Percentiles rank a stretch among this genome's conserved stretches.
These are phyloP conservation scores for Chaetomium fimeti DNA, from an alignment of 495 filamentous ascomycete genomes.

Conservation along the genomic window DNA sequence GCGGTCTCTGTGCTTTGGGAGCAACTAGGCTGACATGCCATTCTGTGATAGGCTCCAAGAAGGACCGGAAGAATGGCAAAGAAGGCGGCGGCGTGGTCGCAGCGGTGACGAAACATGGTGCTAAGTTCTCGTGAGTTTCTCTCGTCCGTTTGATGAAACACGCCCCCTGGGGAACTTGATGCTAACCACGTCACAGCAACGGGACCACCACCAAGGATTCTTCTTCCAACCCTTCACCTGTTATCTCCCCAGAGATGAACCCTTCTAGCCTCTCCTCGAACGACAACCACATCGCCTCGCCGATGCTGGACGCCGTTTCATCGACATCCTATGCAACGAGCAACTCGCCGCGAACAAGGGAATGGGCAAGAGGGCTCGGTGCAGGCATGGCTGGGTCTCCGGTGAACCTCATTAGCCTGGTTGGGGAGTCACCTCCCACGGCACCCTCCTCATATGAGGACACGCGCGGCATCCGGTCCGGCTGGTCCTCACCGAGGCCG, in stretches of 20 bases:
- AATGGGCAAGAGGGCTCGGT: slow-evolving; percentile 51
- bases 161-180: slow-evolving; percentile 10
- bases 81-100: slow-evolving; percentile 51
- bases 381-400: slow-evolving; percentile 54
- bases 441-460: slow-evolving; percentile 57
- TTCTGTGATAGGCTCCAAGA: slow-evolving; percentile 43
- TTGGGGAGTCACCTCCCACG: slow-evolving; percentile 55
- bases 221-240: slow-evolving; percentile 44
- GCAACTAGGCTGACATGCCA: slow-evolving; percentile 20
- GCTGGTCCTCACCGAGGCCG: slow-evolving; percentile 45
- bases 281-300: slow-evolving; percentile 42
- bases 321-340: slow-evolving; percentile 48
- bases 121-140: slow-evolving; percentile 51
- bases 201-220: slow-evolving; percentile 38
- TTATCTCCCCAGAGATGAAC: slow-evolving; percentile 44
- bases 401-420: slow-evolving; percentile 53
- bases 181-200: slow-evolving; percentile 34
- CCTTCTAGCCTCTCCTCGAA: slow-evolving; percentile 39
- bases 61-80: slow-evolving; percentile 55
- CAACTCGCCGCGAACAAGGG: slow-evolving; percentile 49
- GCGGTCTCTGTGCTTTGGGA: background rate
- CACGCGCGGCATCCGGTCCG: slow-evolving; percentile 41
- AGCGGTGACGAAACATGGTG: slow-evolving; percentile 52
- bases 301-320: slow-evolving; percentile 46
- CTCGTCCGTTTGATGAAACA: slow-evolving; percentile 9